Conservation (phyloP, 2,329 filamentous ascomycete genomes). For the Paracamarosporium sp. region DNA sequence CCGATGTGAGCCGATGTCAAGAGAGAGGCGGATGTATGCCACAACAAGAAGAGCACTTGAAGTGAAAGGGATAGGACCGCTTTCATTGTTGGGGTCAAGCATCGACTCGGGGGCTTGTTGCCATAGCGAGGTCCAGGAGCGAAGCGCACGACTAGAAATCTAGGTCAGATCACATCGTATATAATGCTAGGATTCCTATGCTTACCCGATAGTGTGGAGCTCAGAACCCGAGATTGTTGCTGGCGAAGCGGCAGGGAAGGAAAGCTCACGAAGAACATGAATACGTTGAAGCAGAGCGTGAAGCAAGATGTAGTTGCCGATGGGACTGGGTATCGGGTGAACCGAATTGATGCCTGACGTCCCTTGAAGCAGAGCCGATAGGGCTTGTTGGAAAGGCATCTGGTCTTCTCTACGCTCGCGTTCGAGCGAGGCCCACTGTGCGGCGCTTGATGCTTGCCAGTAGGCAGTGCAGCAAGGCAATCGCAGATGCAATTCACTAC, state of each 20-base stretch:
- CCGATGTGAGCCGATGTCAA: conserved; percentile 54
- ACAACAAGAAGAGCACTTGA: conserved; percentile 56
- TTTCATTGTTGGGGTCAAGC: conserved; percentile 45
- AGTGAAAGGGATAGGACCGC: conserved; percentile 48
- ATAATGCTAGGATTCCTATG: not conserved
- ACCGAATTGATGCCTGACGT: conserved; percentile 23
- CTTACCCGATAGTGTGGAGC: conserved; percentile 26
- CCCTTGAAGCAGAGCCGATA: conserved; percentile 32
- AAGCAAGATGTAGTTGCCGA: conserved; percentile 40
- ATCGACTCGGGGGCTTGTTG: conserved; percentile 44
- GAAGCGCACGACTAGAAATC: conserved; percentile 30
- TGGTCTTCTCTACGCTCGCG: conserved; percentile 31
- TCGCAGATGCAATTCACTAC: conserved; percentile 33
- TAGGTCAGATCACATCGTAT: not conserved
- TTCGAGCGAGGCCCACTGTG: conserved; percentile 33
- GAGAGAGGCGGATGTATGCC: conserved; percentile 56
- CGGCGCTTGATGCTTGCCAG: conserved; percentile 34
- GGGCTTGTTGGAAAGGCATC: conserved; percentile 35
- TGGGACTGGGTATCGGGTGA: conserved; percentile 35
- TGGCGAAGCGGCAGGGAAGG: conserved; percentile 25
- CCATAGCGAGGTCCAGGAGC: conserved; percentile 44
- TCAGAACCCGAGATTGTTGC: conserved; percentile 27
- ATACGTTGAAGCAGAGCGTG: conserved; percentile 39
- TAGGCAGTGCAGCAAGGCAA: conserved; percentile 33
- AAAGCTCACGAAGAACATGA: conserved; percentile 35